Conservation (phyloP, 192 early-diverging fungal species). For the Coemansia brasiliensis region DNA sequence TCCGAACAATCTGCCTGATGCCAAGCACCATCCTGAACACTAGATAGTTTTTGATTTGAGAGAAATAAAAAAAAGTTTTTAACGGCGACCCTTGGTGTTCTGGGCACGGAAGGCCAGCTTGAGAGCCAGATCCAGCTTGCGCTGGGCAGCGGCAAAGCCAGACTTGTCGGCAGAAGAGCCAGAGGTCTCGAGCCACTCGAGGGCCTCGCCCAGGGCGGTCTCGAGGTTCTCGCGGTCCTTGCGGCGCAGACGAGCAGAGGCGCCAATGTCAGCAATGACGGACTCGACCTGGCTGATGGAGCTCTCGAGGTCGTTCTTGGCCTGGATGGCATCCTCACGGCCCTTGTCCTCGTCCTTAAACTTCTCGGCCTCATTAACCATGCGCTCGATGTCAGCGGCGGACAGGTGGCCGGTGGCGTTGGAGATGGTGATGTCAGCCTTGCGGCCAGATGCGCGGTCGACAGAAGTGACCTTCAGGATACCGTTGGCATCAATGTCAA, state of each 20-base stretch:
- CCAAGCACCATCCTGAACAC: slow-evolving; percentile 11
- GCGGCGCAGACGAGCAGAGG: slow-evolving; percentile 70
- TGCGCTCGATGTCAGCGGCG: slow-evolving; percentile 89
- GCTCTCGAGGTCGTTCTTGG: slow-evolving; percentile 79
- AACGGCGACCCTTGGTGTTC: slow-evolving; percentile 31
- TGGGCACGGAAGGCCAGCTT: slow-evolving; percentile 61
- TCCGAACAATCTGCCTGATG: slow-evolving; percentile 29
- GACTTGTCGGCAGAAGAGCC: slow-evolving; percentile 60
- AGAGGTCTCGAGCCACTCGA: slow-evolving; percentile 69
- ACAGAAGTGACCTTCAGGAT: slow-evolving; percentile 87
- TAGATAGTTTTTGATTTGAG: neutral
- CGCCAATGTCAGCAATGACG: slow-evolving; percentile 68
- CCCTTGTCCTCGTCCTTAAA: slow-evolving; percentile 77
- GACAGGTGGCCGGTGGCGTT: slow-evolving; percentile 91
- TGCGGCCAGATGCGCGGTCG: slow-evolving; percentile 89
- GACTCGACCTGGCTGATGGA: slow-evolving; percentile 73
- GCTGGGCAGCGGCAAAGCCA: slow-evolving; percentile 63
- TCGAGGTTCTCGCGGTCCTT: slow-evolving; percentile 71
- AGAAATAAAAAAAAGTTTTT: slow-evolving; percentile 8
- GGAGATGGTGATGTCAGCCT: slow-evolving; percentile 91
- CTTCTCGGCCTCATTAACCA: slow-evolving; percentile 89
- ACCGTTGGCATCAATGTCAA: slow-evolving; percentile 85
- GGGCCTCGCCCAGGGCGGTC: slow-evolving; percentile 73
- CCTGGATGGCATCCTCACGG: slow-evolving; percentile 71
- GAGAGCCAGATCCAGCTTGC: slow-evolving; percentile 70